phyloP scores from a whole-genome alignment of 176 grass and related monocot genomes.

The Rhipidocladum racemiflorum region DNA sequence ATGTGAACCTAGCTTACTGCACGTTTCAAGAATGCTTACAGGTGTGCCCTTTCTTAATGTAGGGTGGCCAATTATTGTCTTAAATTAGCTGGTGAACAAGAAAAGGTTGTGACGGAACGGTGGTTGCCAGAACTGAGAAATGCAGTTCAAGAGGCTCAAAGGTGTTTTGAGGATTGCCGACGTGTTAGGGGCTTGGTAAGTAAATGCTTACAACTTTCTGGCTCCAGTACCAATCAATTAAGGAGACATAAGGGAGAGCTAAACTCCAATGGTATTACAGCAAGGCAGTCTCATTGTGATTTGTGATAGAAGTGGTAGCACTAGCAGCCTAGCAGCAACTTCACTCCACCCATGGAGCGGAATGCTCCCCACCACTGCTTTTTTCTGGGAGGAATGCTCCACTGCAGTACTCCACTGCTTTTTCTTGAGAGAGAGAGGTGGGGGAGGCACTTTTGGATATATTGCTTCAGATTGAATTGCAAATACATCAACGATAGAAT shows the following conservation, averaged over 20 bases:
- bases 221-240: not conserved
- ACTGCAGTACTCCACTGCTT: too few relatives aligned
- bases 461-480: not conserved
- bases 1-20: not conserved
- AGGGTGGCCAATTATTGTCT: constrained; percentile 96
- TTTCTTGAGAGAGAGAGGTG: not conserved
- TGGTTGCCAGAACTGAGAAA: constrained; percentile 84
- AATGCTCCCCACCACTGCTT: not conserved
- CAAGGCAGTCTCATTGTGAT: not conserved
- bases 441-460: not conserved
- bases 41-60: constrained; percentile 28
- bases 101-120: constrained; percentile 73
- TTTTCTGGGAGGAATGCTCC: too few relatives aligned
- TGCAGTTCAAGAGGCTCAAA: constrained; percentile 73
- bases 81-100: constrained; percentile 86
- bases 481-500: not conserved
- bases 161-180: constrained; percentile 74
- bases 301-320: not conserved
- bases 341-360: not conserved
- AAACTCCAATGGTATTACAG: not conserved
- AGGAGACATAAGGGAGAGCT: not conserved
- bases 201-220: not conserved
- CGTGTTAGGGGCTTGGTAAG: constrained; percentile 87
- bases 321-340: not conserved
- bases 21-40: constrained; percentile 10